Conservation (phyloP, 148 eudicot genomes). For the Vaccinium myrtillus region DNA sequence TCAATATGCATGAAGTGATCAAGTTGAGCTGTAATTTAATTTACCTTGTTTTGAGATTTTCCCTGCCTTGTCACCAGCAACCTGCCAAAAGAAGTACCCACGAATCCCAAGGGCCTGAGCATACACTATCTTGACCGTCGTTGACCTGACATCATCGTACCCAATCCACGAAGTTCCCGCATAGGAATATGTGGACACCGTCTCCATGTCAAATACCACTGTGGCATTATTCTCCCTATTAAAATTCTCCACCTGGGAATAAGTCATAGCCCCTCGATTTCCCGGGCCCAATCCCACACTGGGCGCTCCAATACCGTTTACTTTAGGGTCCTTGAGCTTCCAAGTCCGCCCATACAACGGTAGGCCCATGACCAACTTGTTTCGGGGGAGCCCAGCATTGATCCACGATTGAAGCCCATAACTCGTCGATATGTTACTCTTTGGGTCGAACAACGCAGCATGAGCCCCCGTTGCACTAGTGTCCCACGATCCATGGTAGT, state of each 20-base stretch:
- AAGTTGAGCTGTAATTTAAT: not conserved
- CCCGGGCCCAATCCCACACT: conserved; percentile 46
- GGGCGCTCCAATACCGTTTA: conserved; percentile 33
- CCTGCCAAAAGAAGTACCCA: conserved; percentile 55
- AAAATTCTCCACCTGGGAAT: conserved; percentile 25
- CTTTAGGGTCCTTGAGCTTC: conserved; percentile 35
- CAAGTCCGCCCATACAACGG: conserved; percentile 56
- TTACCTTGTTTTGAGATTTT: conserved; percentile 45
- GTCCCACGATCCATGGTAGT: conserved; percentile 49
- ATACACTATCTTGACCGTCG: conserved; percentile 29
- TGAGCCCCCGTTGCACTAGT: conserved; percentile 36
- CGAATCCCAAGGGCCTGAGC: conserved; percentile 36
- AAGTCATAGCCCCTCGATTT: conserved; percentile 22
- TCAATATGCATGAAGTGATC: too few species aligned
- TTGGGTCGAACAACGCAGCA: conserved; percentile 35
- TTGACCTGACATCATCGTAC: conserved; percentile 41
- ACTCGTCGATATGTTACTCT: conserved; percentile 42
- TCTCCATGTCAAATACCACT: conserved; percentile 33
- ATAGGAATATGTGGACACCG: conserved; percentile 39
- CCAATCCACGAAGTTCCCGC: conserved; percentile 48
- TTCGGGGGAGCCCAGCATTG: conserved; percentile 27
- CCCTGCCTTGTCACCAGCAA: conserved; percentile 39
- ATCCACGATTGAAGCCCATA: conserved; percentile 51
- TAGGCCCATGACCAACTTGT: conserved; percentile 49
- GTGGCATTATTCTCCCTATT: conserved; percentile 37